Evolutionary conservation across 305 asterid genomes (phyloP).

Genomic region (Fraxinus dipetala): DNA sequence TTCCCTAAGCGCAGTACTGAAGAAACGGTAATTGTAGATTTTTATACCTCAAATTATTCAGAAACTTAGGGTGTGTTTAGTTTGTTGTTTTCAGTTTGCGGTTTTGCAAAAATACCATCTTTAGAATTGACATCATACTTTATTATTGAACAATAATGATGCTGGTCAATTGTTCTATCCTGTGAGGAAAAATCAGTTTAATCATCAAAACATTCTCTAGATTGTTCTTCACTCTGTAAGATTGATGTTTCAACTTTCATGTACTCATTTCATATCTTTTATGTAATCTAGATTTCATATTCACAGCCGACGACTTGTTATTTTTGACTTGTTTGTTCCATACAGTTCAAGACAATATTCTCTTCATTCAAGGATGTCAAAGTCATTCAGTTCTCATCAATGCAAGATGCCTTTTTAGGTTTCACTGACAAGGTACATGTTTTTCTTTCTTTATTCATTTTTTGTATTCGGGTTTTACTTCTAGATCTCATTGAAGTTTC

Average conservation of each 20-base stretch:
- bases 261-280: neutral
- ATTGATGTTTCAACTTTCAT: neutral
- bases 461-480: neutral
- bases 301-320: neutral
- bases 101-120: neutral
- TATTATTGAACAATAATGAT: neutral
- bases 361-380: slow-evolving; percentile 67
- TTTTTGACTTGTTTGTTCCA: neutral
- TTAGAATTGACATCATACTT: neutral
- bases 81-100: neutral
- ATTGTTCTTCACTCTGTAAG: slow-evolving; percentile 5
- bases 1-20: slow-evolving; percentile 79
- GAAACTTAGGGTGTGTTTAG: neutral
- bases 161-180: neutral
- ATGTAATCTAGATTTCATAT: neutral
- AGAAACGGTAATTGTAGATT: slow-evolving; percentile 56
- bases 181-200: neutral
- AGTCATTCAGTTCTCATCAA: slow-evolving; percentile 84
- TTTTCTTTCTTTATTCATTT: neutral
- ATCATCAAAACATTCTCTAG: neutral
- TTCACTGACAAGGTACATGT: slow-evolving; percentile 75
- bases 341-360: slow-evolving; percentile 69
- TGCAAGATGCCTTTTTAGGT: slow-evolving; percentile 86
- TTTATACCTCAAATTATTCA: neutral
- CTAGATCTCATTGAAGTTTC: neutral